Conservation (phyloP, 768 basidiomycete species). For the Suillus spraguei region DNA sequence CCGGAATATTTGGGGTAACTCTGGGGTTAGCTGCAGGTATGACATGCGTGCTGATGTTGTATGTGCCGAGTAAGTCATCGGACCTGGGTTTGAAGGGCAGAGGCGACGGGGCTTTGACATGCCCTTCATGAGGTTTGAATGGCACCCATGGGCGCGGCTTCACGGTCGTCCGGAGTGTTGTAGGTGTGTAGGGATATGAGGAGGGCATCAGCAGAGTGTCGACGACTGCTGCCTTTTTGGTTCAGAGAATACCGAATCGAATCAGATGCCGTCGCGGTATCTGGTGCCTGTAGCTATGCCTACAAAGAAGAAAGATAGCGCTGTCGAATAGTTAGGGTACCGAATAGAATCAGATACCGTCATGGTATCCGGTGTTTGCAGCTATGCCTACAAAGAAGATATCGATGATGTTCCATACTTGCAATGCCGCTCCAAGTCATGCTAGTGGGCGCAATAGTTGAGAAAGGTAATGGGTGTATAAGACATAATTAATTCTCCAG, state of each 20-base stretch:
- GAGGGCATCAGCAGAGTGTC: neutral
- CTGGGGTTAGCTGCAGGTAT: slow-evolving; percentile 33
- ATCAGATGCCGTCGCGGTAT: too few species aligned
- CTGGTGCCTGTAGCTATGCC: too few species aligned
- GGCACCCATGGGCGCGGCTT: slow-evolving; percentile 25
- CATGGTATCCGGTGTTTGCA: too few species aligned
- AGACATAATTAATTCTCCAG: too few species aligned
- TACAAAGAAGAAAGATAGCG: too few species aligned
- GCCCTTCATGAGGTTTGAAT: slow-evolving; percentile 19
- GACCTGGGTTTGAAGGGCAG: slow-evolving; percentile 24
- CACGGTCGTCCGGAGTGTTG: slow-evolving; percentile 19
- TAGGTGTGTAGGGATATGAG: slow-evolving; percentile 25
- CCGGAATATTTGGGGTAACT: slow-evolving; percentile 23
- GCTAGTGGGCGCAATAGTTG: too few species aligned
- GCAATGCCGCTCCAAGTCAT: too few species aligned
- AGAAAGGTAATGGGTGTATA: too few species aligned
- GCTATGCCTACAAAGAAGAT: too few species aligned
- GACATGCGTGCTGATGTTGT: slow-evolving; percentile 32
- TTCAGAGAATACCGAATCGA: neutral
- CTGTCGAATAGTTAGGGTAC: too few species aligned
- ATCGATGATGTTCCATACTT: too few species aligned
- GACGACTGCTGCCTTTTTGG: neutral
- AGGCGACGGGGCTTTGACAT: slow-evolving; percentile 11
- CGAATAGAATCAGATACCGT: too few species aligned
- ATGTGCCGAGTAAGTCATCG: slow-evolving; percentile 21